A percentile compares a stretch with the other conserved stretches of the same genome.
Conservation (phyloP, 768 basidiomycete genomes). For the Termitomyces eurrhizus region DNA sequence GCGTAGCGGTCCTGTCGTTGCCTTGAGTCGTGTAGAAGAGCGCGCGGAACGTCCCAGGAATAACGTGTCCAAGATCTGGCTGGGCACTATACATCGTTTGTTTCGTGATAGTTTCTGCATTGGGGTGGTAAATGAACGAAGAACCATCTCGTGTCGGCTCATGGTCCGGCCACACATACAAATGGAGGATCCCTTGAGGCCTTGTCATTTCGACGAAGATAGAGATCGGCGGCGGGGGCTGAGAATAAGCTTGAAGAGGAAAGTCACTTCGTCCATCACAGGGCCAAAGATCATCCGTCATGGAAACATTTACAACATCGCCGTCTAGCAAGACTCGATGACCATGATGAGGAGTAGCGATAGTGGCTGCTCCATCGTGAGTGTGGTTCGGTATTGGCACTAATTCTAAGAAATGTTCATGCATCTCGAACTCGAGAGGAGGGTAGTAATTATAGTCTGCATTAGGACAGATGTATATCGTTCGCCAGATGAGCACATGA, state of each 20-base stretch:
- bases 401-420: background rate
- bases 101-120: conserved; percentile 18
- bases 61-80: conserved; percentile 26
- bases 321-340: background rate
- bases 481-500: conserved; percentile 49
- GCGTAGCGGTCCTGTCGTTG: conserved; percentile 27
- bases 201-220: conserved; percentile 29
- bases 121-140: conserved; percentile 20
- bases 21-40: conserved; percentile 34
- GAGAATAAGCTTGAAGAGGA: conserved; percentile 19
- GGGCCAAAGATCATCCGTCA: conserved; percentile 36
- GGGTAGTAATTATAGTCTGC: background rate
- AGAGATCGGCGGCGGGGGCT: conserved; percentile 37
- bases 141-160: conserved; percentile 20
- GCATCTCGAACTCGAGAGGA: background rate
- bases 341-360: background rate
- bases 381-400: background rate
- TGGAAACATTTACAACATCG: conserved; percentile 24
- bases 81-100: background rate
- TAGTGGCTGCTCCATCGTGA: background rate
- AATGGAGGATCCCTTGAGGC: conserved; percentile 30
- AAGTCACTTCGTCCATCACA: conserved; percentile 27
- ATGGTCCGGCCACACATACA: conserved; percentile 27
- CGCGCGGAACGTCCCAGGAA: conserved; percentile 42
- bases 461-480: conserved; percentile 13